Conservation (phyloP, 192 early-diverging fungal species). For the Gryganskiella cystojenkinii region DNA sequence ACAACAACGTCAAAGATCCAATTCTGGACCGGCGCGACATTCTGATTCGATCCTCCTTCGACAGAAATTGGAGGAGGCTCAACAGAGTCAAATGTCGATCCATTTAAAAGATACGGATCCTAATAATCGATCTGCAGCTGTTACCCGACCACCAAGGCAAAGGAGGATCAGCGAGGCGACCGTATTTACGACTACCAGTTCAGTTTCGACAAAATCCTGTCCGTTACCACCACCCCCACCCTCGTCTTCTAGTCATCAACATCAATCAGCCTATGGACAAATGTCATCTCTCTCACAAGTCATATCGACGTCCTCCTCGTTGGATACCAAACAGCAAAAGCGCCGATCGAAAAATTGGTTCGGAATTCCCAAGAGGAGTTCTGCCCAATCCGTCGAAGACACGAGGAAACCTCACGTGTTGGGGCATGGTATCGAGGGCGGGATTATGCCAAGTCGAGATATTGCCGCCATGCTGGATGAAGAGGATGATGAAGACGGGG, state of each 20-base stretch:
- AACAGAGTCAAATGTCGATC: neutral
- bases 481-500: slow-evolving; percentile 23
- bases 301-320: neutral
- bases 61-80: slow-evolving; percentile 6
- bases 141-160: slow-evolving; percentile 3
- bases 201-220: neutral
- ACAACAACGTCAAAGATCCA: slow-evolving; percentile 28
- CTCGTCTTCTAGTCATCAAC: too few relatives aligned
- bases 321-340: neutral
- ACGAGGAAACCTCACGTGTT: slow-evolving; percentile 29
- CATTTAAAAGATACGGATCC: too few relatives aligned
- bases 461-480: slow-evolving; percentile 3
- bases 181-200: slow-evolving; percentile 5
- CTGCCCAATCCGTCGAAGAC: slow-evolving; percentile 2
- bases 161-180: slow-evolving; percentile 25
- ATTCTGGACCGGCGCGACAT: slow-evolving; percentile 38
- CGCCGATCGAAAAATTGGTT: slow-evolving; percentile 44
- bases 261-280: neutral
- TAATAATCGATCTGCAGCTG: too few relatives aligned
- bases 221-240: too few relatives aligned
- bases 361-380: slow-evolving; percentile 18
- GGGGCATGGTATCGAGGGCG: slow-evolving; percentile 37
- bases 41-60: slow-evolving; percentile 6
- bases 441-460: slow-evolving; percentile 12
- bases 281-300: neutral